phyloP scores from a whole-genome alignment of 2,329 filamentous ascomycete genomes.

The Corynespora cassiicola region DNA sequence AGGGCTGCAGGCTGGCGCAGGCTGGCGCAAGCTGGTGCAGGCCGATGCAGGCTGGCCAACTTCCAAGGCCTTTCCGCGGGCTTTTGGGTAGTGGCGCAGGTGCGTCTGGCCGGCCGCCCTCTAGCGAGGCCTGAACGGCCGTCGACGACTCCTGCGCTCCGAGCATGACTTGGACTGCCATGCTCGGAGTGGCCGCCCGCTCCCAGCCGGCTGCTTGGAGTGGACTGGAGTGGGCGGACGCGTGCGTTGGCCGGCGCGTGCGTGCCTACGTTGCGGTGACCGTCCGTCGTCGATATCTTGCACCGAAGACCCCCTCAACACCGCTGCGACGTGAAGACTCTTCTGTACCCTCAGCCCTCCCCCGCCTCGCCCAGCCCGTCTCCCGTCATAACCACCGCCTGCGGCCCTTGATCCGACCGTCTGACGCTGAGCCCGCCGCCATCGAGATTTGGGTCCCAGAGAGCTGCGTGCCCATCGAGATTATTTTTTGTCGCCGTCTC shows the following conservation, averaged over 20 bases:
- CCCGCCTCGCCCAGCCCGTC: no score
- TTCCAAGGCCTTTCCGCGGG: slow-evolving; percentile 6
- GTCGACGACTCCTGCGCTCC: slow-evolving; percentile 6
- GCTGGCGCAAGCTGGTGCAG: no score
- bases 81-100: slow-evolving; percentile 9
- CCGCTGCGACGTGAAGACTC: background rate
- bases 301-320: no score
- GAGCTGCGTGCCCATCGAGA: no score
- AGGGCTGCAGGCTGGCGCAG: no score
- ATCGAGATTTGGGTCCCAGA: no score
- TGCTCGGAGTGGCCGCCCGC: slow-evolving; percentile 4
- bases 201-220: slow-evolving; percentile 1
- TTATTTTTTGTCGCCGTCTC: no score
- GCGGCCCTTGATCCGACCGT: slow-evolving; percentile 2
- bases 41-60: no score
- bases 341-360: background rate
- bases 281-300: background rate
- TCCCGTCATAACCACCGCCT: background rate
- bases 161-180: slow-evolving; percentile 1
- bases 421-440: slow-evolving; percentile 1
- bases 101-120: background rate
- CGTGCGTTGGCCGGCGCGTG: slow-evolving; percentile 1
- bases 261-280: background rate
- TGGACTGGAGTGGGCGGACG: background rate
- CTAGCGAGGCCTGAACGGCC: slow-evolving; percentile 8